These are phyloP conservation scores for Dactylellina leptospora DNA, from an alignment of 2,329 filamentous ascomycete genomes.

Conservation along the genomic window DNA sequence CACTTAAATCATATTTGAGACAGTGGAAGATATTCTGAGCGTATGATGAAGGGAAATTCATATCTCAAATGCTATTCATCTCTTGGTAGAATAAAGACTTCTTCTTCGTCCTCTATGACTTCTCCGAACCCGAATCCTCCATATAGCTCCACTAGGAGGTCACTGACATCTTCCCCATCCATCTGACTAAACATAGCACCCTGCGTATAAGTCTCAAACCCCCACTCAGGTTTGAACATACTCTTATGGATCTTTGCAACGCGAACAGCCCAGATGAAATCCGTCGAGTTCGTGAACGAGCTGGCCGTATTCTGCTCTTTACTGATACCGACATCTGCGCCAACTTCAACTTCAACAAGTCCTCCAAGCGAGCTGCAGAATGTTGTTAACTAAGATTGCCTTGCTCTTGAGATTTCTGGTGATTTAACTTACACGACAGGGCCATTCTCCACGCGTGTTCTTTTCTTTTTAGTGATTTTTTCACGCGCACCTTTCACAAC, in stretches of 20 bases:
- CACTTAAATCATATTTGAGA: no score
- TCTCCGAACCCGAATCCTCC: no score
- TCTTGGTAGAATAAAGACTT: no score
- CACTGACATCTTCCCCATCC: neutral
- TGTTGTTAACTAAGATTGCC: neutral
- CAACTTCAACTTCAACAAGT: neutral
- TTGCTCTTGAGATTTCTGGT: neutral
- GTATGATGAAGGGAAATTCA: no score
- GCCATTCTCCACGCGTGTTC: neutral
- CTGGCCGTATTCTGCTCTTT: neutral
- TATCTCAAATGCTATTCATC: no score
- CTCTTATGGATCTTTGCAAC: neutral
- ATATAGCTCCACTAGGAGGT: no score
- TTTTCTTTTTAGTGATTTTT: neutral
- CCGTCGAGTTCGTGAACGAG: neutral
- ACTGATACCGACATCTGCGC: neutral
- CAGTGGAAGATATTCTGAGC: no score
- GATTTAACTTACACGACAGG: slow-evolving; percentile 6
- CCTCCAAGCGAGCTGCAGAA: neutral
- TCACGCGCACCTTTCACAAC: neutral
- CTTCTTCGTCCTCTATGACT: no score
- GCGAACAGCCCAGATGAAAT: slow-evolving; percentile 10
- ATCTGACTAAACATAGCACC: neutral
- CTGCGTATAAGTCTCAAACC: neutral
- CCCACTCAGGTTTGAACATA: neutral